Percentiles rank a stretch among this genome's conserved stretches.
These are phyloP conservation scores for Fusarium pilosicola DNA, from an alignment of 2,329 filamentous ascomycete genomes.

Conservation along the genomic window DNA sequence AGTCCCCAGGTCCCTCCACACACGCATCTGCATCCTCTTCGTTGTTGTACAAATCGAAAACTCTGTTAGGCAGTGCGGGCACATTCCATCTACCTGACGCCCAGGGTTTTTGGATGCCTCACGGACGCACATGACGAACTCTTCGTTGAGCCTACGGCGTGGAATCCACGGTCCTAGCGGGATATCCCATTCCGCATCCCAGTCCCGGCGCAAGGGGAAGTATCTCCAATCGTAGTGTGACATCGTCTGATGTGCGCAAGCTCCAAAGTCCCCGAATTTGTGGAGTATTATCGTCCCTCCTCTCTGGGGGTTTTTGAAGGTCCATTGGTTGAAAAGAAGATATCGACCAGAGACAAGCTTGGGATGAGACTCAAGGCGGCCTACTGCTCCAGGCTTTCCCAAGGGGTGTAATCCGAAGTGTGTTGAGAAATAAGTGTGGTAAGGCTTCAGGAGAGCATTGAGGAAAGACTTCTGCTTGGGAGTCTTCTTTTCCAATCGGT, in stretches of 20 bases:
- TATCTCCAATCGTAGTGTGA: not conserved
- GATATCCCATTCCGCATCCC: not conserved
- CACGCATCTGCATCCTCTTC: not conserved
- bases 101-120: not conserved
- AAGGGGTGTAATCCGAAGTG: accelerated
- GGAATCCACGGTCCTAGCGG: no score
- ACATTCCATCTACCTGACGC: not conserved
- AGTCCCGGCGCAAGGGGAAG: not conserved
- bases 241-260: not conserved
- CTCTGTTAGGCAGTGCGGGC: not conserved
- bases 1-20: constrained; percentile 6
- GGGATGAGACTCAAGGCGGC: not conserved
- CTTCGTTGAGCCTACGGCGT: not conserved
- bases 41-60: not conserved
- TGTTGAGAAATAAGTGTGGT: not conserved
- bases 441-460: not conserved
- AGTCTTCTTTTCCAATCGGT: not conserved
- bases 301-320: not conserved
- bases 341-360: constrained; percentile 8
- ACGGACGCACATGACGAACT: not conserved
- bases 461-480: not conserved
- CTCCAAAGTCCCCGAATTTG: not conserved
- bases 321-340: not conserved
- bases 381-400: not conserved
- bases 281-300: not conserved